Evolutionary conservation across 192 early-diverging fungal genomes (phyloP).

Genomic region (Backusella luteola): DNA sequence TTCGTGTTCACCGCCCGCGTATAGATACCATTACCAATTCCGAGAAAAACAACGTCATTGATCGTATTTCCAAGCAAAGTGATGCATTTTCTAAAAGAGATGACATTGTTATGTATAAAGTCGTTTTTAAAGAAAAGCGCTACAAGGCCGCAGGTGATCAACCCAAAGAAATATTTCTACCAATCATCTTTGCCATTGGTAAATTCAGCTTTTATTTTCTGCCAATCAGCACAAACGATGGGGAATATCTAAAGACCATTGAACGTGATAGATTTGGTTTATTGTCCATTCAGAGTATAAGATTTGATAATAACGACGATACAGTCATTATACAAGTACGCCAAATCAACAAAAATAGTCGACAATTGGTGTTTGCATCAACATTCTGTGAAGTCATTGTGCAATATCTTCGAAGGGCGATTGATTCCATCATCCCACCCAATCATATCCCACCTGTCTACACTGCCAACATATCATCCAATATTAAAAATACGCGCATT

Average conservation of each 20-base stretch:
- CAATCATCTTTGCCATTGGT: conserved; percentile 28
- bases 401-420: conserved; percentile 25
- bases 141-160: neutral
- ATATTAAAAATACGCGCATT: neutral
- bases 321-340: conserved; percentile 23
- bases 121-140: conserved; percentile 18
- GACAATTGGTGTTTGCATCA: conserved; percentile 19
- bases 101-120: conserved; percentile 27
- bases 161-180: conserved; percentile 19
- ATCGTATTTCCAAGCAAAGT: conserved; percentile 25
- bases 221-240: conserved; percentile 7
- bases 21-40: conserved; percentile 8
- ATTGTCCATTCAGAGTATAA: conserved; percentile 25
- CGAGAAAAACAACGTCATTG: conserved; percentile 8
- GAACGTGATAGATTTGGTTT: conserved; percentile 32
- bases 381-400: conserved; percentile 25
- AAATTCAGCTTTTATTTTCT: conserved; percentile 32
- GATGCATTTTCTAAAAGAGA: conserved; percentile 18
- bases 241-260: conserved; percentile 19
- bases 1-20: neutral
- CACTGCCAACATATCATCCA: neutral
- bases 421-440: conserved; percentile 18
- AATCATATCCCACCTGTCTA: conserved; percentile 2
- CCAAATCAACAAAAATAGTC: conserved; percentile 1
- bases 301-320: conserved; percentile 22